A percentile compares a stretch with the other conserved stretches of the same genome.
phyloP scores from a whole-genome alignment of 176 grass and related monocot species.

The Carex parvula region DNA sequence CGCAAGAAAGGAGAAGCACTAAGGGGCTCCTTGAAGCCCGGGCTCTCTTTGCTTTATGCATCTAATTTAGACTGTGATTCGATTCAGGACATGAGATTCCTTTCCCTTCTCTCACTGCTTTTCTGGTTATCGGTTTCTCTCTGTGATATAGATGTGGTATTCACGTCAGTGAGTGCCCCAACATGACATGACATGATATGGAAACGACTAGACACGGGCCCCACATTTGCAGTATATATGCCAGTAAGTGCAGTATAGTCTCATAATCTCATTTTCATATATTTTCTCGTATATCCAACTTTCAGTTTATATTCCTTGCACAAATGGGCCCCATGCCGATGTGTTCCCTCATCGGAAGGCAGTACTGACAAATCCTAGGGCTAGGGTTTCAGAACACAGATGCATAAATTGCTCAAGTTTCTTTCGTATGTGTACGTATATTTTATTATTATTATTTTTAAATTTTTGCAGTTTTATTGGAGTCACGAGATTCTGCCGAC shows the following conservation, averaged over 20 bases:
- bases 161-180: slow-evolving; percentile 27
- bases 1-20: slow-evolving; percentile 21
- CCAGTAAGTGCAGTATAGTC: neutral
- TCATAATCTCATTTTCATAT: neutral
- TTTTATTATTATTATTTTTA: neutral
- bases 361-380: neutral
- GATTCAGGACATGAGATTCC: slow-evolving; percentile 29
- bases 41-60: slow-evolving; percentile 11
- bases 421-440: too few relatives aligned
- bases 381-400: neutral
- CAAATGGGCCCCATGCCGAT: neutral
- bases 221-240: neutral
- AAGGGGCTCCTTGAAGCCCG: slow-evolving; percentile 5
- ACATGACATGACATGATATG: slow-evolving; percentile 23
- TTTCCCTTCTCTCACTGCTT: slow-evolving; percentile 14
- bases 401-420: neutral
- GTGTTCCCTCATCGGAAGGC: slow-evolving; percentile 21
- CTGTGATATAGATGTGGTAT: slow-evolving; percentile 7
- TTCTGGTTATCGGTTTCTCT: slow-evolving; percentile 17
- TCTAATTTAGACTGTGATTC: slow-evolving; percentile 27
- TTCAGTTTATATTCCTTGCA: slow-evolving; percentile 3
- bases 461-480: neutral
- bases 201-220: slow-evolving; percentile 19
- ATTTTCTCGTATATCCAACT: neutral
- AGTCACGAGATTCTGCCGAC: neutral